These are phyloP conservation scores for Globisporangium cederbergense DNA, from an alignment of 352 stramenopile species.

Conservation along the genomic window DNA sequence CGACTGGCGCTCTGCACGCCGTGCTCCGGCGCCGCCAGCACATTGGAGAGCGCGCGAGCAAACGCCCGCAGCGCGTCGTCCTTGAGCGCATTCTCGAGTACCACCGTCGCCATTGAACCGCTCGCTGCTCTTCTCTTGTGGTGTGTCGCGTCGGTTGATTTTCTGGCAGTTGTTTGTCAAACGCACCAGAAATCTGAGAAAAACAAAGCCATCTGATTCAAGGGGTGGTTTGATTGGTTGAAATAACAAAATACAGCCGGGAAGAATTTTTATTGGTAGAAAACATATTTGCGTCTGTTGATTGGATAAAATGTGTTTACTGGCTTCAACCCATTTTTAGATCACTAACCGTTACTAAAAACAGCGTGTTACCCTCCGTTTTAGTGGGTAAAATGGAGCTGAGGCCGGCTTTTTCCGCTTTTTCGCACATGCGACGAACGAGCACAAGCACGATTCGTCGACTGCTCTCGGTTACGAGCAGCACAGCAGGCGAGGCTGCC, in stretches of 20 bases:
- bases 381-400: background rate
- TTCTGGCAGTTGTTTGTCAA: background rate
- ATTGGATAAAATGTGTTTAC: no score
- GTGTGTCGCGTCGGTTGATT: background rate
- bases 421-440: background rate
- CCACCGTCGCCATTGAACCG: constrained; percentile 14
- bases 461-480: background rate
- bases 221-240: background rate
- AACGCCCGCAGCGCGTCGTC: constrained; percentile 49
- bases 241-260: background rate
- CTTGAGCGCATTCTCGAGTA: constrained; percentile 49
- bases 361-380: background rate
- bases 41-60: constrained; percentile 24
- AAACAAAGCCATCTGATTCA: background rate
- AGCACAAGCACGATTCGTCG: background rate
- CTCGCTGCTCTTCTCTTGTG: background rate
- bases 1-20: constrained; percentile 9
- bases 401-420: background rate
- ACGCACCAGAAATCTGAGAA: background rate
- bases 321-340: background rate
- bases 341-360: background rate
- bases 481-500: background rate
- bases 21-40: constrained; percentile 7
- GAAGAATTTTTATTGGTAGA: no score
- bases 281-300: no score